Evolutionary conservation across 169 alveolate species (phyloP), one percentile per base, ranked within the genome.

Genomic region (Plasmodium gonderi): DNA sequence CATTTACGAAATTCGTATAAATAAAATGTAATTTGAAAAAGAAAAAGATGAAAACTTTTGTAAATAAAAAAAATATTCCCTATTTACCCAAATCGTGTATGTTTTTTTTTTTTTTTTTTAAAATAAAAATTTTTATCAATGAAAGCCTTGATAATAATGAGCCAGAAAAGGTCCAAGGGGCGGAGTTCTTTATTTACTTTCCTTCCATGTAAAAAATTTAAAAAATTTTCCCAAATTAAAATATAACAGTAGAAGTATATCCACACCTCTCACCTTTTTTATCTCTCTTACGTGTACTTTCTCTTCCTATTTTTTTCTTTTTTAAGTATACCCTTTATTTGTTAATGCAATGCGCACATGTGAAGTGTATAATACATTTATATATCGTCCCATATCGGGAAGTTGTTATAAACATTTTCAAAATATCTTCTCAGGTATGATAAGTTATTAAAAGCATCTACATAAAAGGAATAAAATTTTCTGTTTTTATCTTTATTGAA

Each of bases 391-490:
- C 23, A 20, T 33, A 0, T 54, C 6, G 23, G n/a, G 0, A 54
- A 17, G n/a, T 54, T 4, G n/a, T 5, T 54, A 33, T 54, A 54
- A 54, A 54, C 8, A 0, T 11, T 17, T 20, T 54, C 72, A 17
- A 54, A n/a, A 14, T 54, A 54, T 3, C 23, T 33, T 54, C 72
- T 54, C 2, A 54, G 9, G 72, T 54, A 54, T 14, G 72, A n/a
- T 38, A 79, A 49, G 7, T 47, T n/a, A n/a, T 79, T 79, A 64
- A 29, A 79, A 11, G 65, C 38, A 64, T 79, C 89, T 9, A 47
- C 17, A 49, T 49, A 47, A 14, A 79, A 79, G 42, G 89, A 79
- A 23, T 79, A 79, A 40, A 79, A 51, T 51, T 47, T 33, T 79
- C 89, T 79, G 1, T 49, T 31, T 20, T 79, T 79, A 44, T 49